phyloP scores from a whole-genome alignment of 2,329 filamentous ascomycete species.

The Neofusicoccum cordaticola region DNA sequence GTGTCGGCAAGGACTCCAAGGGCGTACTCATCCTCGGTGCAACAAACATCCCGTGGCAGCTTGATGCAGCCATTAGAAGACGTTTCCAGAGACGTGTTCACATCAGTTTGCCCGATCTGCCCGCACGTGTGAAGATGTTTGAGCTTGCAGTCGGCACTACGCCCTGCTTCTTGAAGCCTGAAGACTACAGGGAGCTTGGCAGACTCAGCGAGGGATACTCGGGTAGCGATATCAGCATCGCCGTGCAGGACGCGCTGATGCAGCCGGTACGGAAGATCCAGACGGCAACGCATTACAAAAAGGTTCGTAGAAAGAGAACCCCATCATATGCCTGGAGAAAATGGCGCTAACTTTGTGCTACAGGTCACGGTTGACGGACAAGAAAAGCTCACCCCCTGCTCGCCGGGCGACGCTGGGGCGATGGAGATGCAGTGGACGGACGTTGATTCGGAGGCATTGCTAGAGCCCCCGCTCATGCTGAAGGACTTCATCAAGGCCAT shows the following conservation, averaged over 20 bases:
- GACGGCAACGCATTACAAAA: slow-evolving; percentile 96
- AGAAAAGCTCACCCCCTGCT: slow-evolving; percentile 80
- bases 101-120: slow-evolving; percentile 84
- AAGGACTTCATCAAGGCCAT: slow-evolving; percentile 95
- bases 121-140: slow-evolving; percentile 91
- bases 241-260: slow-evolving; percentile 95
- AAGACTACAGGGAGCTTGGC: slow-evolving; percentile 78
- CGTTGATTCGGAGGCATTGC: slow-evolving; percentile 75
- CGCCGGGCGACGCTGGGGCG: slow-evolving; percentile 80
- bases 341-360: background rate
- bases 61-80: slow-evolving; percentile 91
- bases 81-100: slow-evolving; percentile 96
- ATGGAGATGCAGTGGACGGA: slow-evolving; percentile 93
- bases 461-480: slow-evolving; percentile 80
- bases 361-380: slow-evolving; percentile 69
- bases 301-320: slow-evolving; percentile 54
- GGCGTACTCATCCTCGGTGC: slow-evolving; percentile 93
- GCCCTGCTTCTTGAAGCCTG: slow-evolving; percentile 73
- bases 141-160: slow-evolving; percentile 92
- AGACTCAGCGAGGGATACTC: slow-evolving; percentile 89
- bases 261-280: slow-evolving; percentile 95
- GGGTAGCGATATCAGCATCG: slow-evolving; percentile 92
- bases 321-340: background rate
- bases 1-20: slow-evolving; percentile 91
- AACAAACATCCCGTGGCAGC: slow-evolving; percentile 98